Evolutionary conservation across 2,329 filamentous ascomycete species (phyloP), one percentile per base, ranked within the genome.

Genomic region (Thielaviopsis ethacetica): DNA sequence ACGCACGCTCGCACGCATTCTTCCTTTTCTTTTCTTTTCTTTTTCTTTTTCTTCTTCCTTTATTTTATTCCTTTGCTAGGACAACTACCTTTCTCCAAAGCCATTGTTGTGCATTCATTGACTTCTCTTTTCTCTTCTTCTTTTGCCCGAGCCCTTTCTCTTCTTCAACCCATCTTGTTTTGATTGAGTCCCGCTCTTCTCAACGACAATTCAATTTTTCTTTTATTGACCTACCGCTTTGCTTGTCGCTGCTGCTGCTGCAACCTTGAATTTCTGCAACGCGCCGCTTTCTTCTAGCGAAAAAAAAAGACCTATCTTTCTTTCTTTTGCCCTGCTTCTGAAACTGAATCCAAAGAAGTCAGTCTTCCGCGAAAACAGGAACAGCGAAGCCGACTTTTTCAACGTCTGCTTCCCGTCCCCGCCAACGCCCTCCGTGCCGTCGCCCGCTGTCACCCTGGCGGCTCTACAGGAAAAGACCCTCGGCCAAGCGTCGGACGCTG

Each of bases 401-500:
- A 26, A 44, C 50, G 50, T 54, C 56, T 21, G 52, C 59, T 61
- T 54, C 44, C 38, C 12, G 24, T 17, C 50, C 17, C 55, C 15
- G 50, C 51, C 22, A 21, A 26, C 52, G 19, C 44, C 41, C 17
- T n/a, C 24, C 22, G 6, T 53, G 13, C 13, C 49, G 30, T 21
- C 47, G 13, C 50, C 54, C 41, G 59, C 56, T 57, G 59, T 73
- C 80, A 83, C 72, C 70, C 79, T 84, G 82, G 73, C 72, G 68
- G 78, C 79, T 73, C 76, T 84, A 71, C 77, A 81, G 73, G 73
- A 77, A 63, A 77, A 76, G 69, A 70, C 76, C 65, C 77, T 79
- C 75, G 79, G 81, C 77, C 77, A 76, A 76, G 79, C 78, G 74
- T 75, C 79, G 73, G 75, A 76, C 76, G 81, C 78, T 78, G 80